Evolutionary conservation across 1,284 basidiomycete species (phyloP).

Genomic region (Singerocomus inundabilis): DNA sequence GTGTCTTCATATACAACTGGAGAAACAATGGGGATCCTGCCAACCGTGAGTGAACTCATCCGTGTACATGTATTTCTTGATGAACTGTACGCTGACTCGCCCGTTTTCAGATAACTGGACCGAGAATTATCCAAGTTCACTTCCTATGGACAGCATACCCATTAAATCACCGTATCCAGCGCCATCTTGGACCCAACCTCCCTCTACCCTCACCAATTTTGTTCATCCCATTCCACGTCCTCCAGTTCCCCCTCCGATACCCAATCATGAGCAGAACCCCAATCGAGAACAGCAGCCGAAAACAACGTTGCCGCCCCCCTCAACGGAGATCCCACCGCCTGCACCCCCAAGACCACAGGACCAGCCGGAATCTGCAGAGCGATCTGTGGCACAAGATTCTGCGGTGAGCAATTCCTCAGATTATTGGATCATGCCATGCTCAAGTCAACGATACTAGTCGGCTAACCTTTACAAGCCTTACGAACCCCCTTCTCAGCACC

Average conservation of each 20-base stretch:
- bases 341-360: not conserved
- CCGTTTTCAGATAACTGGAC: constrained; percentile 26
- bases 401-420: constrained; percentile 3
- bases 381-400: not conserved
- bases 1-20: constrained; percentile 34
- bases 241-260: not conserved
- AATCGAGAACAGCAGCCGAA: not conserved
- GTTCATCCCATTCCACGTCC: constrained; percentile 28
- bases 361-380: not conserved
- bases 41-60: constrained; percentile 25
- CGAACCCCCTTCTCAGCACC: constrained; percentile 25
- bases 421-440: not conserved
- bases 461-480: constrained; percentile 26
- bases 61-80: not conserved
- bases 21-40: constrained; percentile 31
- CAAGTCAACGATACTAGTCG: not conserved
- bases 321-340: not conserved
- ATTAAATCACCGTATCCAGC: constrained; percentile 28
- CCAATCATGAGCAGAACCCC: not conserved
- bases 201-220: constrained; percentile 18
- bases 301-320: not conserved
- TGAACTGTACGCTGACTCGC: not conserved
- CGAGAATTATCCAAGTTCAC: constrained; percentile 15
- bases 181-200: constrained; percentile 25
- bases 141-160: constrained; percentile 14